A percentile compares a stretch with the other conserved stretches of the same genome.
phyloP scores from a whole-genome alignment of 306 rosid genomes.

The Cyclanthera cordifolia region DNA sequence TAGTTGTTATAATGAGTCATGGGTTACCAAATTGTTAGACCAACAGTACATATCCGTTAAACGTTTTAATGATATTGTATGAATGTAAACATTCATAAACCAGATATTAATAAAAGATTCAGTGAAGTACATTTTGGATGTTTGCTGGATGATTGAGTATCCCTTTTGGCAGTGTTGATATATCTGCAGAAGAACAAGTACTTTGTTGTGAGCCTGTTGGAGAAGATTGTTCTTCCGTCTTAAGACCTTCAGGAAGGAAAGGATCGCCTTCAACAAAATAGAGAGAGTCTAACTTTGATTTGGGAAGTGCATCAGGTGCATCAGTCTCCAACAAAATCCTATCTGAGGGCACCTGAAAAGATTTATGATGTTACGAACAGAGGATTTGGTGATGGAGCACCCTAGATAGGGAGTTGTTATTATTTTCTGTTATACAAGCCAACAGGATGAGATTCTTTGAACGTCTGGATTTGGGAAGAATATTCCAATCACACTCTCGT shows the following conservation, averaged over 20 bases:
- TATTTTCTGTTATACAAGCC: slow-evolving; percentile 1
- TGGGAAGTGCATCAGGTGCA: slow-evolving; percentile 88
- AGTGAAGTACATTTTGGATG: slow-evolving; percentile 38
- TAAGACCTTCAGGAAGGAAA: slow-evolving; percentile 26
- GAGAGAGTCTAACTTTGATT: slow-evolving; percentile 33
- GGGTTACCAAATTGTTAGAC: background rate
- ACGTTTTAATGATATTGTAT: background rate
- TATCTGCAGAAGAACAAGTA: slow-evolving; percentile 6
- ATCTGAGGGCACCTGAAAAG: slow-evolving; percentile 53
- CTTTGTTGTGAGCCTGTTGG: slow-evolving; percentile 15
- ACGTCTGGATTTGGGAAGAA: background rate
- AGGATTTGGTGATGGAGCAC: background rate
- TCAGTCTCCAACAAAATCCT: slow-evolving; percentile 85
- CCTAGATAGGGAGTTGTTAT: background rate
- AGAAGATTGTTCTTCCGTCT: background rate
- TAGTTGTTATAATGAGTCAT: background rate
- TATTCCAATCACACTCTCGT: too few relatives aligned
- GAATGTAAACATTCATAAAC: background rate
- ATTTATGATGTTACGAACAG: background rate
- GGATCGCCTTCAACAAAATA: slow-evolving; percentile 54
- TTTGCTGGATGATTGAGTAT: slow-evolving; percentile 73
- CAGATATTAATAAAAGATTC: background rate
- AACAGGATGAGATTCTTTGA: background rate
- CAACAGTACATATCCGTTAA: background rate
- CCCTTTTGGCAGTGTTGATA: slow-evolving; percentile 39